phyloP scores from a whole-genome alignment of 331 rosid genomes.

The Acacia pycnantha region DNA sequence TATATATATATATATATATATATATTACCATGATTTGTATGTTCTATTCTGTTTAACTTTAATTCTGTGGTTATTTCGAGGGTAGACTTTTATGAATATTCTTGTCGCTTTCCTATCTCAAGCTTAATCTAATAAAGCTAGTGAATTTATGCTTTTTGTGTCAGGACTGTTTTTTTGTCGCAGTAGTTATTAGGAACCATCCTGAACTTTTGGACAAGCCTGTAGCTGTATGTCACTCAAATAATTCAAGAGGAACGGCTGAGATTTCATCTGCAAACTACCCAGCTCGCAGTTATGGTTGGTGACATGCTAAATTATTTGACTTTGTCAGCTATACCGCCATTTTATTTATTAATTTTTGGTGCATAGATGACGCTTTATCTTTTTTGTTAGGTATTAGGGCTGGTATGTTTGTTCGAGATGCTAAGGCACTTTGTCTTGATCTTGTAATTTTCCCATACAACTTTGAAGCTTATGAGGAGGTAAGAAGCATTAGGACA shows the following conservation, averaged over 20 bases:
- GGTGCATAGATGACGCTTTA: slow-evolving; percentile 6
- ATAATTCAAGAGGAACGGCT: slow-evolving; percentile 85
- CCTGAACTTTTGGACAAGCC: slow-evolving; percentile 77
- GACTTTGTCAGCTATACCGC: slow-evolving; percentile 10
- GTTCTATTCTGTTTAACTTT: slow-evolving; percentile 7
- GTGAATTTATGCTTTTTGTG: slow-evolving; percentile 29
- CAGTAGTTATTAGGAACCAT: slow-evolving; percentile 74
- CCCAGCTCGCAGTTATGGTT: slow-evolving; percentile 93
- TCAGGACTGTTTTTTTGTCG: slow-evolving; percentile 95
- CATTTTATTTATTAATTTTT: slow-evolving; percentile 17
- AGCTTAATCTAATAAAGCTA: slow-evolving; percentile 18
- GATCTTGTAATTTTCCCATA: slow-evolving; percentile 74
- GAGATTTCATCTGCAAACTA: slow-evolving; percentile 98
- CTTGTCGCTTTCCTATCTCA: not conserved
- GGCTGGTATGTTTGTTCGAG: slow-evolving; percentile 95
- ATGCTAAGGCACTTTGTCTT: slow-evolving; percentile 84
- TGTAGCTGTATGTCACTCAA: slow-evolving; percentile 90
- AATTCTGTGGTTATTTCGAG: not conserved
- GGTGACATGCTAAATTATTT: slow-evolving; percentile 34
- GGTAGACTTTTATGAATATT: slow-evolving; percentile 16
- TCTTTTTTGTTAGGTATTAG: slow-evolving; percentile 58
- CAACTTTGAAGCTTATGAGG: slow-evolving; percentile 90
- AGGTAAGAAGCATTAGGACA: slow-evolving; percentile 46
- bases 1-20: too few species aligned
- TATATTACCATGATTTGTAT: slow-evolving; percentile 15